Evolutionary conservation across 257 asterid genomes (phyloP).

Genomic region (Jacaranda copaia): DNA sequence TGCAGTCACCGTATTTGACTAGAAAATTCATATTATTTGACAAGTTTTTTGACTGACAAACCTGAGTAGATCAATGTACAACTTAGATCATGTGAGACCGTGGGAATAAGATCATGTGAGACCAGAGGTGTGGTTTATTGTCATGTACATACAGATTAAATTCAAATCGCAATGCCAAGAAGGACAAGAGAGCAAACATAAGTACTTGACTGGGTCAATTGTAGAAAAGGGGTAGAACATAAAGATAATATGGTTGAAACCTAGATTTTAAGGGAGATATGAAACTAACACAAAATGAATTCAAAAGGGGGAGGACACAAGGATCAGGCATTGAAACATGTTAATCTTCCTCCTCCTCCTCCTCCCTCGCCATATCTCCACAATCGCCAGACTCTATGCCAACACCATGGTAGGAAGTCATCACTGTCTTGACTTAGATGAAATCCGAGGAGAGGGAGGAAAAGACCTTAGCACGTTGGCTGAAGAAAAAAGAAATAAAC

Average conservation of each 20-base stretch:
- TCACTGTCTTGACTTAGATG: neutral
- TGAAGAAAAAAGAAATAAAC: neutral
- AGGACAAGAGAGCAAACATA: neutral
- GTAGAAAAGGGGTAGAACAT: no score
- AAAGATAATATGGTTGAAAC: no score
- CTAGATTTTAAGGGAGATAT: neutral
- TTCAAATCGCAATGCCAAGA: neutral
- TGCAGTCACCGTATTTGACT: slow-evolving; percentile 13
- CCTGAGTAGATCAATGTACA: slow-evolving; percentile 1
- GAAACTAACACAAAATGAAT: neutral
- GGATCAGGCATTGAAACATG: neutral
- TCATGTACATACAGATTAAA: neutral
- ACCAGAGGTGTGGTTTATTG: neutral
- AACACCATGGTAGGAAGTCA: neutral
- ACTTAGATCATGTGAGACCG: neutral
- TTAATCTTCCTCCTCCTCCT: neutral
- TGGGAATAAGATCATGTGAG: neutral
- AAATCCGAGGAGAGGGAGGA: slow-evolving; percentile 7
- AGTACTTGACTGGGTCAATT: no score
- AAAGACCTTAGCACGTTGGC: neutral
- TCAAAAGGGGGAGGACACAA: neutral
- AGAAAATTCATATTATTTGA: neutral
- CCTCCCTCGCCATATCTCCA: neutral
- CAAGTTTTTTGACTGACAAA: neutral
- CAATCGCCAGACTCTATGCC: neutral